Conservation (phyloP, 176 grass and related monocot genomes). For the Microstegium vimineum region DNA sequence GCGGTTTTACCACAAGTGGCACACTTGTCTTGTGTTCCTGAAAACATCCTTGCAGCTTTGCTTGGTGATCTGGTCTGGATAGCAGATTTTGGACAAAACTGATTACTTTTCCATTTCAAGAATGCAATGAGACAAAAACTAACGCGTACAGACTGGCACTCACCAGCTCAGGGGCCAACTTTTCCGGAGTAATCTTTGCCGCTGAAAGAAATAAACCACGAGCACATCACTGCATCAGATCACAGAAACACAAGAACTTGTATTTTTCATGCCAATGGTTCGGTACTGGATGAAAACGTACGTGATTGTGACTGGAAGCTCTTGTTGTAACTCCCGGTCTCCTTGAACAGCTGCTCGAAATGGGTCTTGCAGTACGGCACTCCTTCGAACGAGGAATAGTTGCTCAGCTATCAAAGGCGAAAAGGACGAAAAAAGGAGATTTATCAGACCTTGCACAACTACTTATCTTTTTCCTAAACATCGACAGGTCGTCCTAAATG, state of each 20-base stretch:
- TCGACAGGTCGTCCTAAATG: not conserved
- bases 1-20: constrained; percentile 92
- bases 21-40: constrained; percentile 97
- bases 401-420: constrained; percentile 51
- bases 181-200: constrained; percentile 45
- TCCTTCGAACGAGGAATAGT: constrained; percentile 83
- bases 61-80: constrained; percentile 83
- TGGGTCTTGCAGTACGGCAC: constrained; percentile 94
- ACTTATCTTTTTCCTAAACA: not conserved
- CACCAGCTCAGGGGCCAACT: constrained; percentile 65
- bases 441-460: not conserved
- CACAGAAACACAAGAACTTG: not conserved
- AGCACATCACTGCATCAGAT: not conserved
- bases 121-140: not conserved
- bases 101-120: not conserved
- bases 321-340: constrained; percentile 86
- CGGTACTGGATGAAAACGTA: not conserved
- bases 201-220: constrained; percentile 49
- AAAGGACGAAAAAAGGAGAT: not conserved
- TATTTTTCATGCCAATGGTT: not conserved
- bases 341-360: constrained; percentile 90
- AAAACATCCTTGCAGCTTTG: constrained; percentile 94
- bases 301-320: constrained; percentile 69
- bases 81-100: not conserved
- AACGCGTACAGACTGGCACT: not conserved